Base-by-base conservation (phyloP, 1,139 yeast genomes). In the Fermentozyma sake region DNA sequence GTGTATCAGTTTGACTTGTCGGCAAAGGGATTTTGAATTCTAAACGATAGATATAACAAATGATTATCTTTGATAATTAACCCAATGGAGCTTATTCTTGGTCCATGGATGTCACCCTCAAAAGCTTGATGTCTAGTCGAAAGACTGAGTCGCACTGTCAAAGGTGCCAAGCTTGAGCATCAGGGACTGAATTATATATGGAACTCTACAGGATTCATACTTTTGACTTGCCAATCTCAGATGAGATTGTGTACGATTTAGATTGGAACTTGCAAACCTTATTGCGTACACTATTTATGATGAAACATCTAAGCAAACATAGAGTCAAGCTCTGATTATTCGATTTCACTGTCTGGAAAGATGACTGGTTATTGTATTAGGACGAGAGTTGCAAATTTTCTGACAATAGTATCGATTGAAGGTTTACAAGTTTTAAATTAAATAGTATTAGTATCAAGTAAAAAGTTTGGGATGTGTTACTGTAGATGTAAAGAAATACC, bases 41-140 rank as follows among this genome's bases (percentile, higher is more conserved):
- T 68, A 76, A 72, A 79, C 81, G 76, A 81, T 65, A 81, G 93
- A 75, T 73, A 81, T 82, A 76, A 72, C 86, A 79, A 78, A 74
- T 79, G 79, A 44, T 49, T 50, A 44, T 38, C 22, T 16, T 12
- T 12, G 16, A 11, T 14, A 21, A 21, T 63, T 67, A 79, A 81
- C 93, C 72, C 91, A 80, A 82, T 82, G 93, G 91, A 81, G 93
- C 93, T 82, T 79, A 82, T 80, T 79, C 80, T 76, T 67, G 75
- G 57, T 51, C 64, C 75, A 76, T 74, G 81, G 64, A 72, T 65
- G 70, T 62, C 72, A 39, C 52, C 46, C 37, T 44, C 43, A 38
- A n/a, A 56, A 58, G 63, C 55, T 49, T 50, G 68, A 22, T 24
- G 31, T 39, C 40, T 35, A 22, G 20, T 32, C 24, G 8, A 12